Conservation (phyloP, 169 alveolate genomes). For the Neospora caninum region DNA sequence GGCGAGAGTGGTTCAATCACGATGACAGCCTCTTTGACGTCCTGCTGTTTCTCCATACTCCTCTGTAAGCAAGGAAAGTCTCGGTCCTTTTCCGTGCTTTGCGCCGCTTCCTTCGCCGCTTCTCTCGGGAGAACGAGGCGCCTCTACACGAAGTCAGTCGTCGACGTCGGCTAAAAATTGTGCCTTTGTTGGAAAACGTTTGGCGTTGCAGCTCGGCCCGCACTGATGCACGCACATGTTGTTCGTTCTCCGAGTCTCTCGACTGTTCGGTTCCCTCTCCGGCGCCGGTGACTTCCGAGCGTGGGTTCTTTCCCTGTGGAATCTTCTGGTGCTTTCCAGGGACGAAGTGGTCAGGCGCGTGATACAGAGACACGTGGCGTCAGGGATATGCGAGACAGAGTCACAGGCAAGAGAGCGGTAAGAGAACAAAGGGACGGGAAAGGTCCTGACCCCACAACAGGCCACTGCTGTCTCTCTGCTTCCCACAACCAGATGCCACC, state of each 20-base stretch:
- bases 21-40: background rate
- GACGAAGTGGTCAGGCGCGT: background rate
- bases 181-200: too few species aligned
- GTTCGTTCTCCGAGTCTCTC: background rate
- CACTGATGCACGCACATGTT: too few species aligned
- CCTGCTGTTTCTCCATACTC: background rate
- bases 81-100: too few species aligned
- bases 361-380: constrained; percentile 5
- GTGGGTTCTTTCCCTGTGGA: background rate
- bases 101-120: too few species aligned
- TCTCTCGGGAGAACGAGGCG: too few species aligned
- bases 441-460: too few species aligned
- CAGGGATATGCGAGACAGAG: constrained; percentile 2
- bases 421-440: background rate
- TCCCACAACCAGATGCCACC: too few species aligned
- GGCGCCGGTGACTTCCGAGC: background rate
- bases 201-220: too few species aligned
- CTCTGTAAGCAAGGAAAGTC: background rate
- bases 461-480: too few species aligned
- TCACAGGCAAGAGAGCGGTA: background rate
- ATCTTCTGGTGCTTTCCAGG: background rate
- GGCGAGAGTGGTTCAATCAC: background rate
- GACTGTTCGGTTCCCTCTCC: background rate
- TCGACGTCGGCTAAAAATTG: too few species aligned
- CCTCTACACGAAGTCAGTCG: too few species aligned